These are phyloP conservation scores for Cerioporus squamosus DNA, from an alignment of 1,284 basidiomycete species.

Conservation along the genomic window DNA sequence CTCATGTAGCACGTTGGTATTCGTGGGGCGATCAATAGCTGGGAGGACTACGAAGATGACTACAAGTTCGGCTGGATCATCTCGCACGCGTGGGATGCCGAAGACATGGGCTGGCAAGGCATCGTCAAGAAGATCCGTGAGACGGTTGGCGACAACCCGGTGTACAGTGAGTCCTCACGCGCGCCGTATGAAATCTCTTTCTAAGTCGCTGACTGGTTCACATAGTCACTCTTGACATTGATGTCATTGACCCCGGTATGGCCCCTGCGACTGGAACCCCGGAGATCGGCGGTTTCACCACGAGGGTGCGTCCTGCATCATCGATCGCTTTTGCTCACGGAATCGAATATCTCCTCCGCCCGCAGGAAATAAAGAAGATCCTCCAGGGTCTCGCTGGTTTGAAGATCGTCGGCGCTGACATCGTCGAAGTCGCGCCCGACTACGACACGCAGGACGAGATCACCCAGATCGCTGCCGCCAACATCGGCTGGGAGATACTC, in stretches of 20 bases:
- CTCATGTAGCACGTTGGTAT: constrained; percentile 38
- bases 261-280: constrained; percentile 49
- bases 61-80: constrained; percentile 38
- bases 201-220: background rate
- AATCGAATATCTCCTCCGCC: background rate
- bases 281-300: constrained; percentile 44
- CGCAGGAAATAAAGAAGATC: constrained; percentile 35
- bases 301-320: constrained; percentile 27
- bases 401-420: constrained; percentile 44
- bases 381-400: constrained; percentile 41
- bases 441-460: constrained; percentile 40
- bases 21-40: constrained; percentile 35
- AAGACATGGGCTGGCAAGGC: constrained; percentile 39
- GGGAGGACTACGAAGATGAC: constrained; percentile 40
- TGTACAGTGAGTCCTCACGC: constrained; percentile 34
- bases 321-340: background rate
- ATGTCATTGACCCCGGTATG: constrained; percentile 42
- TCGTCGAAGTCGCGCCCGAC: constrained; percentile 43
- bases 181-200: background rate
- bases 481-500: constrained; percentile 38
- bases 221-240: constrained; percentile 39
- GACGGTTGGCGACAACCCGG: constrained; percentile 41
- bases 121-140: constrained; percentile 38
- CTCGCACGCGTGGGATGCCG: constrained; percentile 40
- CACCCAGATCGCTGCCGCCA: constrained; percentile 40